phyloP scores from a whole-genome alignment of 768 basidiomycete genomes.

The Gautieria morchelliformis region DNA sequence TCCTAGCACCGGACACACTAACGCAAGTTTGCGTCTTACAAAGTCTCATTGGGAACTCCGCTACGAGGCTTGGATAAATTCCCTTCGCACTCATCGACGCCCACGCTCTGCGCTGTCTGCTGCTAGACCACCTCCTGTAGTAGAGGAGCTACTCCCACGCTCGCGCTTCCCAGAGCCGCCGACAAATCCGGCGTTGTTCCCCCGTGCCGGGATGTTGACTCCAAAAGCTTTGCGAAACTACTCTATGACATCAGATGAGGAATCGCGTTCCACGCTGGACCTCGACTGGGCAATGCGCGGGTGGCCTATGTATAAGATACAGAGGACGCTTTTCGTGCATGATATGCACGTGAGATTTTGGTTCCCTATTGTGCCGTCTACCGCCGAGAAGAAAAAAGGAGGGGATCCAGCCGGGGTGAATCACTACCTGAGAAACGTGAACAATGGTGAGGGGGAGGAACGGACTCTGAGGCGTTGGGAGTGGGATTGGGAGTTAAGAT shows the following conservation, averaged over 20 bases:
- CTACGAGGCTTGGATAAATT: slow-evolving; percentile 1
- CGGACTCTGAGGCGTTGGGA: not conserved
- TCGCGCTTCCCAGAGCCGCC: not conserved
- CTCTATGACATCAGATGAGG: not conserved
- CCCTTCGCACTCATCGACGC: not conserved
- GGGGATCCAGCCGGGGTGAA: not conserved
- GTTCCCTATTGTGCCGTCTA: not conserved
- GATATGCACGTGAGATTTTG: not conserved
- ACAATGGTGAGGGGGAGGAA: not conserved
- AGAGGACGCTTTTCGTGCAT: slow-evolving; percentile 3
- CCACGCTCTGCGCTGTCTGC: not conserved
- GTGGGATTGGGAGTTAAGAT: slow-evolving; percentile 7
- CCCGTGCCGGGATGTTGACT: not conserved
- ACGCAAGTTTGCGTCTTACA: not conserved
- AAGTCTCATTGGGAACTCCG: slow-evolving; percentile 9
- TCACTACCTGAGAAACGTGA: not conserved
- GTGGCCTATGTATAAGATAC: slow-evolving; percentile 6
- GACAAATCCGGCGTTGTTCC: slow-evolving; percentile 5
- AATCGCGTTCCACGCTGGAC: not conserved
- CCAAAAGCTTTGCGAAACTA: not conserved
- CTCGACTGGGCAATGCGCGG: not conserved
- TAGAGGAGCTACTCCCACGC: not conserved
- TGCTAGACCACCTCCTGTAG: not conserved
- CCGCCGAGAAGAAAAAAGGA: not conserved
- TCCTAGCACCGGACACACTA: slow-evolving; percentile 1